Evolutionary conservation across 495 filamentous ascomycete genomes (phyloP), one percentile per base, ranked within the genome.

Genomic region (Aspergillus cavernicola): DNA sequence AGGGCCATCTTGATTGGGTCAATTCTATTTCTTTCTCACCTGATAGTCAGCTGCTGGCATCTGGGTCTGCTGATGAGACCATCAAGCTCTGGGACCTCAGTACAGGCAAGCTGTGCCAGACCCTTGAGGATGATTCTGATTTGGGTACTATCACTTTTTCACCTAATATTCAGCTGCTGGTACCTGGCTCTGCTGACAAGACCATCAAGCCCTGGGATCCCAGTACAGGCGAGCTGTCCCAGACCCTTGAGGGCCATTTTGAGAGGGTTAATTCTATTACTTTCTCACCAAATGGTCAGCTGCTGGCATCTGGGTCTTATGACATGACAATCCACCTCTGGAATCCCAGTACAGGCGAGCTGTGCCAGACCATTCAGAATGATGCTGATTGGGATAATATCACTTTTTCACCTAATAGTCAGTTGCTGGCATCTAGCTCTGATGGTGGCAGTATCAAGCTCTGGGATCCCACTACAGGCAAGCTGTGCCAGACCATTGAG

Each of bases 61-160:
- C 53, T 16, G 28, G 45, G 45, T 56, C 53, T 9, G 28, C 7
- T 16, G 46, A 68, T 47, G 55, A 55, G 3, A 74, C 68, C 13
- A 49, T 69, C 3, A 59, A 65, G 56, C 56, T 73, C 47, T 79
- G 73, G 72, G 60, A 70, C 50, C 12, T 48, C 7, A 47, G 29
- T 8, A 55, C 45, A 39, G 57, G 59, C 47, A 40, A 16, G 26
- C 19, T 38, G 22, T 32, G 36, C n/a, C 31, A 23, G 3, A 32
- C 37, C 15, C 13, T 52, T 10, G 49, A 52, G 12, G 38, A 36
- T 15, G 18, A 51, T 41, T 15, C 23, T 16, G 20, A 29, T 1
- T 29, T 13, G 15, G 47, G 26, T 39, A 7, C 28, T 7, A 6
- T 48, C 11, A 7, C 29, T 15, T 48, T 33, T 29, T 48, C 31